Evolutionary conservation across 2,329 filamentous ascomycete species (phyloP).

Genomic region (Thermoascus crustaceus): DNA sequence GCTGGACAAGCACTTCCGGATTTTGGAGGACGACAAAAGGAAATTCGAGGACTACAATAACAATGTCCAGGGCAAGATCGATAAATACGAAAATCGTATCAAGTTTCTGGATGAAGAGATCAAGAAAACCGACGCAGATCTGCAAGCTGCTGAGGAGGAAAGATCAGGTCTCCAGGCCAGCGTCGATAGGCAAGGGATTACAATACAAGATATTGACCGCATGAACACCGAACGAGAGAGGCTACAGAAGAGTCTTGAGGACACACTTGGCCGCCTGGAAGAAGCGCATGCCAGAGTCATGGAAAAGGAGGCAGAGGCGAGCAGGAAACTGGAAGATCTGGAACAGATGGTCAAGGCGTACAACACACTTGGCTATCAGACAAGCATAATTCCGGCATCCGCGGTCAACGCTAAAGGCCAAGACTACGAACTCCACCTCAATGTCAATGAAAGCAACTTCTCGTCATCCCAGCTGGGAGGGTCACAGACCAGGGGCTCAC

Average conservation of each 20-base stretch:
- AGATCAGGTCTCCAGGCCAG: slow-evolving; percentile 69
- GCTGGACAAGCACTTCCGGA: slow-evolving; percentile 81
- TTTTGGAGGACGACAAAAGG: slow-evolving; percentile 85
- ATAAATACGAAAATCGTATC: slow-evolving; percentile 78
- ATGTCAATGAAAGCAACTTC: slow-evolving; percentile 76
- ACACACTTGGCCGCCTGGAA: slow-evolving; percentile 65
- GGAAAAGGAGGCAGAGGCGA: slow-evolving; percentile 83
- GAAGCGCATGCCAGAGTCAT: slow-evolving; percentile 75
- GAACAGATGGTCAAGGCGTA: slow-evolving; percentile 83
- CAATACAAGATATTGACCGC: slow-evolving; percentile 96
- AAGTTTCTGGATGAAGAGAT: slow-evolving; percentile 80
- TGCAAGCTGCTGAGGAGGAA: slow-evolving; percentile 75
- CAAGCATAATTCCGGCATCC: slow-evolving; percentile 76
- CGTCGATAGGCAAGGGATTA: slow-evolving; percentile 88
- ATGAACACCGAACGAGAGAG: slow-evolving; percentile 95
- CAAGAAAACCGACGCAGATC: slow-evolving; percentile 64
- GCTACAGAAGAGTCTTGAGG: slow-evolving; percentile 79
- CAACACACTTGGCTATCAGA: slow-evolving; percentile 91
- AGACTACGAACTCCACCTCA: slow-evolving; percentile 76
- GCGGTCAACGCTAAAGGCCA: slow-evolving; percentile 77
- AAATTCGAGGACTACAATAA: slow-evolving; percentile 96
- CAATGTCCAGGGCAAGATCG: slow-evolving; percentile 71
- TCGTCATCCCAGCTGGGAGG: slow-evolving; percentile 51
- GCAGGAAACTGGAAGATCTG: slow-evolving; percentile 79
- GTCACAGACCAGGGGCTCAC: slow-evolving; percentile 40